Base-by-base conservation (phyloP, 2,329 filamentous ascomycete genomes). In the Helminthosporium solani region DNA sequence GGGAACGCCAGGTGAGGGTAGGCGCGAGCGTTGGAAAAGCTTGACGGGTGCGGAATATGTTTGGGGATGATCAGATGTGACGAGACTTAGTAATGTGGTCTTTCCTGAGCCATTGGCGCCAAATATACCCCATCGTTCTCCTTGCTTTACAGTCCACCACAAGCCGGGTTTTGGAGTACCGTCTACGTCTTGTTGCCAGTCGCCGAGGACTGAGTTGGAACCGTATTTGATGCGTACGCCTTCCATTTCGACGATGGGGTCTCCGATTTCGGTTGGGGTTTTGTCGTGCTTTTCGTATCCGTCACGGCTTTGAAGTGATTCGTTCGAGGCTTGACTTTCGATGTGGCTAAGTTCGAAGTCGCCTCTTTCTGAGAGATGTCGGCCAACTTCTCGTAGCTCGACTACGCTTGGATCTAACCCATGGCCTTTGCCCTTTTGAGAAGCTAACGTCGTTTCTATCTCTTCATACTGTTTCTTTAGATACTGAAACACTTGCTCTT, bases 41-140 rank as follows among this genome's bases (percentile, higher is more conserved):
- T 82, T 86, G 50, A 99, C 86, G 0, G 92, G 91, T 19, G 91
- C 81, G 0, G 88, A 89, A 68, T 97, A 99, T 0, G 91, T 85
- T 69, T 97, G 92, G 0, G 94, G 94, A 60, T 99, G 94, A 63
- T 99, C 94, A 1, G 92, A 97, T 49, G 89, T 95, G 48, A 99
- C 87, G 5, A 99, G 78, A 4, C 90, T 94, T 21, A 97, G 81
- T 31, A 99, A 79, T 0, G 94, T 99, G 0, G 94, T 99, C 75
- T 99, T 99, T 15, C 94, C 94, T 0, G 90, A 96, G 11, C 87
- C 94, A 59, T 99, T 97, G 25, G 91, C 87, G 0, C 94, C 94
- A 63, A 99, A 94, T 15, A 97, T 81, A 2, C 88, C 92, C 87
- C 90, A 96, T 52, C 91, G 83, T 66, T 96, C 84, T 19, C 92